Percentiles rank a stretch among this genome's conserved stretches.
Evolutionary conservation across 2,329 filamentous ascomycete genomes (phyloP).

Genomic region (Myrmaecium sp.): DNA sequence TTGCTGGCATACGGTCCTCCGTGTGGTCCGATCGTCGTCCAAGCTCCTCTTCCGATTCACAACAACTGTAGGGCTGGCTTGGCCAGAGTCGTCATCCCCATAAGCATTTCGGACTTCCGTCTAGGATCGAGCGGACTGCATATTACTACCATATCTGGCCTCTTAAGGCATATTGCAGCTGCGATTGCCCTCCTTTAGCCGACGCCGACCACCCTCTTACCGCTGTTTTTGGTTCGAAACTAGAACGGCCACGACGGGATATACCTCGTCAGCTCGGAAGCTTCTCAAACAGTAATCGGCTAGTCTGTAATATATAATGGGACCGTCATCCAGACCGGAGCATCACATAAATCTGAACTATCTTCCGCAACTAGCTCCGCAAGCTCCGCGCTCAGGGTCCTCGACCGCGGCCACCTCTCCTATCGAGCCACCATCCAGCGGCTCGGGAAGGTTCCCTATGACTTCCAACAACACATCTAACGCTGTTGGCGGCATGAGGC

Average conservation of each 20-base stretch:
- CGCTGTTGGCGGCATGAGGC: conserved; percentile 43
- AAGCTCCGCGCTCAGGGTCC: conserved; percentile 57
- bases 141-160: no score
- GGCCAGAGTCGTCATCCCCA: no score
- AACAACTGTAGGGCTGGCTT: no score
- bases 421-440: conserved; percentile 51
- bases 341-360: conserved; percentile 71
- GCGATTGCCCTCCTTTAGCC: conserved; percentile 25
- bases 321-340: conserved; percentile 62
- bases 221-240: conserved; percentile 20
- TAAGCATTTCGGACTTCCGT: no score
- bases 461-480: conserved; percentile 31
- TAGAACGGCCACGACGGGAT: conserved; percentile 14
- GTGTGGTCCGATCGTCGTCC: no score
- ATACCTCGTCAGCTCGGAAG: no score
- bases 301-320: conserved; percentile 71
- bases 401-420: conserved; percentile 69
- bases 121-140: no score
- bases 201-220: conserved; percentile 19
- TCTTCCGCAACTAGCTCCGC: conserved; percentile 48
- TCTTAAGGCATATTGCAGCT: no score
- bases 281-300: no score
- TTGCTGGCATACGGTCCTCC: no score
- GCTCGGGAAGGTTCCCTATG: conserved; percentile 50
- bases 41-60: no score